phyloP scores from a whole-genome alignment of 495 filamentous ascomycete genomes.

The Achaetomiella virescens region DNA sequence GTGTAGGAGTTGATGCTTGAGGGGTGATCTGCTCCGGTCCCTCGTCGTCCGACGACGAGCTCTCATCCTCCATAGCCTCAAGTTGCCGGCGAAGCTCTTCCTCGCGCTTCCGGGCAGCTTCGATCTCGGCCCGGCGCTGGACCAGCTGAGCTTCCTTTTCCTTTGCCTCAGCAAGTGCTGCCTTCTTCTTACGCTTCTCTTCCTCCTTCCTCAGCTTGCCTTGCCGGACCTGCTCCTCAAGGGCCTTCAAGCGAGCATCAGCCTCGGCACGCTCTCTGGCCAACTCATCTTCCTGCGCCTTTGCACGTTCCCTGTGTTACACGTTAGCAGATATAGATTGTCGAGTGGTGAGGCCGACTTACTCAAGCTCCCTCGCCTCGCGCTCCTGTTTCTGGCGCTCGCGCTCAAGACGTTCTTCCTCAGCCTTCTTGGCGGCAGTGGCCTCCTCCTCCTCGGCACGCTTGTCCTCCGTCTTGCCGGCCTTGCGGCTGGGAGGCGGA shows the following conservation, averaged over 20 bases:
- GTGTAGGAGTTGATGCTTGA: conserved; percentile 74
- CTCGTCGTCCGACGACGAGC: conserved; percentile 82
- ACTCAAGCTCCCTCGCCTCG: conserved; percentile 76
- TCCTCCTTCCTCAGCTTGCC: conserved; percentile 97
- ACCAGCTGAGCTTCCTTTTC: conserved; percentile 83
- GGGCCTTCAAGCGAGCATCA: conserved; percentile 72
- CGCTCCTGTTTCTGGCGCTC: conserved; percentile 76
- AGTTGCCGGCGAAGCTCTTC: conserved; percentile 81
- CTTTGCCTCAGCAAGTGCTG: conserved; percentile 75
- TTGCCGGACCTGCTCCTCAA: conserved; percentile 89
- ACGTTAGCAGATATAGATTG: conserved; percentile 21
- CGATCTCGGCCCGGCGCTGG: conserved; percentile 84
- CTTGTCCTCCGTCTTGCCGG: conserved; percentile 48
- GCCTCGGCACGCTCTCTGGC: conserved; percentile 72
- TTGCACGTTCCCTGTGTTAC: conserved; percentile 56
- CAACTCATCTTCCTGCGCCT: conserved; percentile 70
- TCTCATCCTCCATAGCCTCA: conserved; percentile 73
- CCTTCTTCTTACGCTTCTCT: conserved; percentile 86
- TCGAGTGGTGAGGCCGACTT: conserved; percentile 37
- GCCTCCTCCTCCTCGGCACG: conserved; percentile 51
- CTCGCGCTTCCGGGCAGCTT: conserved; percentile 82
- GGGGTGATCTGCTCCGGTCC: conserved; percentile 75
- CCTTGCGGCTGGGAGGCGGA: conserved; percentile 76
- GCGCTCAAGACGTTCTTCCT: conserved; percentile 51
- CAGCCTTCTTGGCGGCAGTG: conserved; percentile 39